Base-by-base conservation (phyloP, 768 basidiomycete genomes). In the Hebeloma cylindrosporum region DNA sequence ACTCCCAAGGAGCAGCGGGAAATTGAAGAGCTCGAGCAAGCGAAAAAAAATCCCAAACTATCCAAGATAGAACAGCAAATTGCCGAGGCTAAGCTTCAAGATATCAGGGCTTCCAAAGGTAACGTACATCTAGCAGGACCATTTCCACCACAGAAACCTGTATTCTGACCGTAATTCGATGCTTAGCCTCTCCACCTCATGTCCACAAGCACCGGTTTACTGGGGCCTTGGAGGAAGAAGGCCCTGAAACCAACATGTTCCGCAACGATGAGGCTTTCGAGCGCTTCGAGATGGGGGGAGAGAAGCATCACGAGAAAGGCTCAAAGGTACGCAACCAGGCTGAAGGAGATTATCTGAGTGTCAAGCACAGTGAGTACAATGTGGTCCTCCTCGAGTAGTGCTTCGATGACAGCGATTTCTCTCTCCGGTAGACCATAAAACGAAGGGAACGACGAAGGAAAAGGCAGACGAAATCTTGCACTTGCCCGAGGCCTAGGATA, bases 231-330 rank as follows among this genome's bases (percentile, higher is more conserved):
- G 44, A 36, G 8, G 49, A 35, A 7, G 18, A 26, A 7, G 46
- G 35, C 4, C 35, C 25, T 3, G 35, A 41, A 11, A 48, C 23
- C 29, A 50, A 50, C 23, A 48, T 50, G 14, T 56, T 47, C 16
- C 48, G 45, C 34, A 49, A 56, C 17, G 57, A 59, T 33, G 54
- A 56, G 34, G 51, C 57, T 3, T 59, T 56, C 38, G 57, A 59
- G 37, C 31, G 47, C n/a, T 59, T 41, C 28, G 52, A 46, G 17
- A 59, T 59, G 57, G 57, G 57, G 2, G 45, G 26, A 1, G 18
- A 49, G 11, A 36, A 31, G 13, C 7, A 27, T 1, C 22, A 33
- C 5, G 7, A 26, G 4, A 21, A 25, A 3, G 51, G 47, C 1
- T 45, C 43, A 10, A 53, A 43, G 38, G 45, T 32, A 5, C 40